A percentile compares a stretch with the other conserved stretches of the same genome.
These are phyloP conservation scores for Kondoa malvinella DNA, from an alignment of 768 basidiomycete genomes.

Conservation along the genomic window DNA sequence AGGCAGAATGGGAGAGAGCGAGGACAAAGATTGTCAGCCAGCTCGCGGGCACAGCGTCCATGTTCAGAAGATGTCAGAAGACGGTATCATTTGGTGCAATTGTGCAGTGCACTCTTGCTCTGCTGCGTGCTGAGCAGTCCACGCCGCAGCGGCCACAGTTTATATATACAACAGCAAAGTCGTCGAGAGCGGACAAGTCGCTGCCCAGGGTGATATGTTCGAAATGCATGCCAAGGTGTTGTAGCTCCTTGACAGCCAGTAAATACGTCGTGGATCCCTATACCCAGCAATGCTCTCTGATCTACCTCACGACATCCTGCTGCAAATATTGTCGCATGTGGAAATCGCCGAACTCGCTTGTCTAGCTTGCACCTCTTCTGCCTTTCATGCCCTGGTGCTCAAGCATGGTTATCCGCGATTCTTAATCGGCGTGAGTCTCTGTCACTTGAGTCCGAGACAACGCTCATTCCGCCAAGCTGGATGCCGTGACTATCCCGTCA, in stretches of 20 bases:
- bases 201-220: too few relatives aligned
- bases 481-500: background rate
- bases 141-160: too few relatives aligned
- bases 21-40: background rate
- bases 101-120: too few relatives aligned
- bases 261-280: too few relatives aligned
- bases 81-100: too few relatives aligned
- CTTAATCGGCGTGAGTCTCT: background rate
- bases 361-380: background rate
- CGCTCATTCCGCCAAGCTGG: too few relatives aligned
- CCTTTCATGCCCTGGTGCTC: background rate
- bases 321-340: background rate
- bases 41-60: too few relatives aligned
- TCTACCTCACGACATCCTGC: background rate
- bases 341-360: background rate
- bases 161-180: too few relatives aligned
- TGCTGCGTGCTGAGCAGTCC: too few relatives aligned
- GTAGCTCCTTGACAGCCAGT: too few relatives aligned
- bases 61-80: background rate
- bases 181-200: too few relatives aligned
- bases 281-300: background rate
- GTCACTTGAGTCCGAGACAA: background rate
- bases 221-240: too few relatives aligned
- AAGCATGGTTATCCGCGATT: background rate
- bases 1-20: background rate